Evolutionary conservation across 2,329 filamentous ascomycete genomes (phyloP), one percentile per base, ranked within the genome.

Genomic region (Alternaria arbusti): DNA sequence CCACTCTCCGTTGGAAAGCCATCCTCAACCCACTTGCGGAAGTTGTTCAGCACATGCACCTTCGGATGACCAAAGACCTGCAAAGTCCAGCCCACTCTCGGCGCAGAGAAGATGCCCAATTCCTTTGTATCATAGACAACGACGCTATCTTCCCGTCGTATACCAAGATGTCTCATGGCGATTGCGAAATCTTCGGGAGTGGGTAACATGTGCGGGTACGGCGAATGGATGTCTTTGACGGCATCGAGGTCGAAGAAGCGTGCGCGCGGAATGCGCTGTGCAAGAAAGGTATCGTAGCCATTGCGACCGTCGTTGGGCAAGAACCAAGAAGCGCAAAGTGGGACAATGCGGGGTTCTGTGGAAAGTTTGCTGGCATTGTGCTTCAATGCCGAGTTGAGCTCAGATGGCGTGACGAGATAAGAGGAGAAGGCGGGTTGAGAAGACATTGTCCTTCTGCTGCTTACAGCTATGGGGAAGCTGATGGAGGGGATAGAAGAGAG

Each of bases 191-290:
- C 86, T 74, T 92, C 89, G 40, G 92, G 86, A 8, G 87, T 90
- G 3, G 96, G 96, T 3, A 99, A 88, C 96, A 99, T 99, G 80
- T 99, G 96, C 8, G 96, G 95, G 78, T 97, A 98, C 1, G 93
- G 91, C 59, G 91, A 97, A 71, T 89, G 88, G 69, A 90, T 89
- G 81, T 99, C 94, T 74, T 96, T 93, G 77, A 97, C 88, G 73
- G 89, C 93, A 81, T 99, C 96, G 57, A 99, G 86, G 80, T 99
- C 94, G 80, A 99, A 99, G 87, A 98, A 99, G 30, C 94, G 91
- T 1, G 96, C 91, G 74, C 90, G 90, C 22, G 94, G 95, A 67
- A 99, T 96, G 73, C 93, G 92, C 77, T 90, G 88, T 77, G 93
- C 87, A 70, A 89, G 88, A 84, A 95, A 99, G 46, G 90, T 89